phyloP scores from a whole-genome alignment of 179 eudicot species.

The Actinidia arguta region DNA sequence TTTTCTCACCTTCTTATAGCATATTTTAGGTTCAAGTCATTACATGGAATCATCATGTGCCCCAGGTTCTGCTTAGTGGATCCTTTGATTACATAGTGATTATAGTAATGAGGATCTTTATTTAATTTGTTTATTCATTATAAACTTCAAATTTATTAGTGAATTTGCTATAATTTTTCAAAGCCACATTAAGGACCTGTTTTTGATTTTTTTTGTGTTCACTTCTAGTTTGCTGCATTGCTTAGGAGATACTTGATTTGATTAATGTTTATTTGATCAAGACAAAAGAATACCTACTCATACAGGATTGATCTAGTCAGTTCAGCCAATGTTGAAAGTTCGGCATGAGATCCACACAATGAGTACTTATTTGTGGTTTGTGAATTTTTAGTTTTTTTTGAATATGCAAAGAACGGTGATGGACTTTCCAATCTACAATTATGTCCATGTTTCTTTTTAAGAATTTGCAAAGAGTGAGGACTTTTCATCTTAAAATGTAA shows the following conservation, averaged over 20 bases:
- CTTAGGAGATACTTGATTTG: not conserved
- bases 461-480: not conserved
- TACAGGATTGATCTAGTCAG: constrained; percentile 85
- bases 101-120: constrained; percentile 56
- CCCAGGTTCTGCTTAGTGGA: constrained; percentile 90
- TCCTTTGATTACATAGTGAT: constrained; percentile 92
- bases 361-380: constrained; percentile 84
- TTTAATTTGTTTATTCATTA: not conserved
- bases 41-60: constrained; percentile 84
- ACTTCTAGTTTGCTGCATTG: not conserved
- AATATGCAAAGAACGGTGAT: no score
- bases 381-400: not conserved
- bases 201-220: not conserved
- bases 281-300: constrained; percentile 86
- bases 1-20: not conserved
- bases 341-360: constrained; percentile 94
- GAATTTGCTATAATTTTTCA: not conserved
- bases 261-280: constrained; percentile 42
- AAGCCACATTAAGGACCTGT: not conserved
- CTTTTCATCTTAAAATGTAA: not conserved
- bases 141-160: not conserved
- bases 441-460: not conserved
- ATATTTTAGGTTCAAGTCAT: constrained; percentile 90
- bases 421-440: no score
- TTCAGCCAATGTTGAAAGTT: constrained; percentile 85